A percentile compares a stretch with the other conserved stretches of the same genome.
Evolutionary conservation across 2,329 filamentous ascomycete genomes (phyloP).

Genomic region (Dothideomycetidae sp.): DNA sequence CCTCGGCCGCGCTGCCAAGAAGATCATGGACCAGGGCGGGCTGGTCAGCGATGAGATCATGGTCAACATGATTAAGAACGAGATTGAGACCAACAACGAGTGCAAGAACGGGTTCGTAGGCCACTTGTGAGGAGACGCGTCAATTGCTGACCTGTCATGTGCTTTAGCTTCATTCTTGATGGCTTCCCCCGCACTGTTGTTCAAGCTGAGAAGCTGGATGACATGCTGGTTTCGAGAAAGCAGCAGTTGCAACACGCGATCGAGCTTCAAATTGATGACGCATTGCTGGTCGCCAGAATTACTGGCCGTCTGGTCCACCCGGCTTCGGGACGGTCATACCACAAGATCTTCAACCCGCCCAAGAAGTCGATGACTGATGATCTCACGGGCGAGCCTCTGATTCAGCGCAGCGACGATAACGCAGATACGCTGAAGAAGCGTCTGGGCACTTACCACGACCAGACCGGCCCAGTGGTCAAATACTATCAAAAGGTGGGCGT

Average conservation of each 20-base stretch:
- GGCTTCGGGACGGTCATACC: conserved; percentile 89
- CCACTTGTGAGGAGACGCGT: too few relatives aligned
- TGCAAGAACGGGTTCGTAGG: conserved; percentile 80
- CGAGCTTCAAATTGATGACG: conserved; percentile 93
- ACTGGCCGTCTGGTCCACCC: conserved; percentile 93
- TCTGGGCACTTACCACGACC: conserved; percentile 79
- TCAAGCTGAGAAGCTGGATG: conserved; percentile 86
- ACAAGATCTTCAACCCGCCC: conserved; percentile 97
- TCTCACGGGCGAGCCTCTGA: conserved; percentile 85
- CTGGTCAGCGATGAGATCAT: conserved; percentile 98
- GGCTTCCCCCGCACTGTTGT: conserved; percentile 95
- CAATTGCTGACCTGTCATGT: conserved; percentile 9
- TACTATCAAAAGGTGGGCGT: conserved; percentile 98
- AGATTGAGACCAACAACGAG: conserved; percentile 85
- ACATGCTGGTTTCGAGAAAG: conserved; percentile 66
- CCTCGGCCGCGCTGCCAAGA: conserved; percentile 92
- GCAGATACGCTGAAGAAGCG: conserved; percentile 92
- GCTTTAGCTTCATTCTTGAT: conserved; percentile 82
- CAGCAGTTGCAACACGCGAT: conserved; percentile 88
- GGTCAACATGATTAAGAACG: conserved; percentile 98
- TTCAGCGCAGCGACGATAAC: conserved; percentile 96
- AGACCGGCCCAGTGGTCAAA: conserved; percentile 80
- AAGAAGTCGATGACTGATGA: conserved; percentile 92
- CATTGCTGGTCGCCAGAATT: conserved; percentile 84
- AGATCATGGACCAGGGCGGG: conserved; percentile 98